Percentiles rank a stretch among this genome's conserved stretches.
These are phyloP conservation scores for Eucalyptus caleyi DNA, from an alignment of 345 rosid genomes.

Conservation along the genomic window DNA sequence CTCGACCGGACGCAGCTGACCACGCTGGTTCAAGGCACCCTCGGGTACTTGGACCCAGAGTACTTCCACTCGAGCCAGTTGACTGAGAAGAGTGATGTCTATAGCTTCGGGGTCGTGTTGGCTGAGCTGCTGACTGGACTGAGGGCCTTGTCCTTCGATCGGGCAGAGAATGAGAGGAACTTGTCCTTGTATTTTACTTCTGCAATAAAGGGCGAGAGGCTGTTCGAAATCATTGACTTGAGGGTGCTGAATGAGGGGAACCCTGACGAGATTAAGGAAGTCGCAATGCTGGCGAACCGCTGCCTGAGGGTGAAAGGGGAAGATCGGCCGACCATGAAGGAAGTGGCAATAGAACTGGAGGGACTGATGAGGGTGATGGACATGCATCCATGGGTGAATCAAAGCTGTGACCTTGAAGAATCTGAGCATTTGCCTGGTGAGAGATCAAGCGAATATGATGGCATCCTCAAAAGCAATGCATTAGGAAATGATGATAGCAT, in stretches of 20 bases:
- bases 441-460: background rate
- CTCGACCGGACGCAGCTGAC: slow-evolving; percentile 20
- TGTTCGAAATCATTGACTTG: slow-evolving; percentile 5
- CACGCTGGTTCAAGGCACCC: slow-evolving; percentile 30
- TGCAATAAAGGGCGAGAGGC: slow-evolving; percentile 10
- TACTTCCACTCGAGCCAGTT: slow-evolving; percentile 10
- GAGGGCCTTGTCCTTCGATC: slow-evolving; percentile 1
- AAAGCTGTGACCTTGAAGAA: background rate
- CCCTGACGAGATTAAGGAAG: background rate
- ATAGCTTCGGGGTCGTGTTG: background rate
- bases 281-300: background rate
- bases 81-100: background rate
- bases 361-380: background rate
- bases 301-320: slow-evolving; percentile 18
- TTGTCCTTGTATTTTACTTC: slow-evolving; percentile 10
- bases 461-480: background rate
- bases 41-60: slow-evolving; percentile 34
- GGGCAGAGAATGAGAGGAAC: background rate
- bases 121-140: slow-evolving; percentile 19
- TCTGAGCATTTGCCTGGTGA: background rate
- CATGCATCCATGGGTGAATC: slow-evolving; percentile 4
- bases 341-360: slow-evolving; percentile 2
- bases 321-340: slow-evolving; percentile 13
- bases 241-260: background rate
- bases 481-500: background rate